A percentile compares a stretch with the other conserved stretches of the same genome.
Conservation (phyloP, 73 alveolate species). For the Loxodes magnus region DNA sequence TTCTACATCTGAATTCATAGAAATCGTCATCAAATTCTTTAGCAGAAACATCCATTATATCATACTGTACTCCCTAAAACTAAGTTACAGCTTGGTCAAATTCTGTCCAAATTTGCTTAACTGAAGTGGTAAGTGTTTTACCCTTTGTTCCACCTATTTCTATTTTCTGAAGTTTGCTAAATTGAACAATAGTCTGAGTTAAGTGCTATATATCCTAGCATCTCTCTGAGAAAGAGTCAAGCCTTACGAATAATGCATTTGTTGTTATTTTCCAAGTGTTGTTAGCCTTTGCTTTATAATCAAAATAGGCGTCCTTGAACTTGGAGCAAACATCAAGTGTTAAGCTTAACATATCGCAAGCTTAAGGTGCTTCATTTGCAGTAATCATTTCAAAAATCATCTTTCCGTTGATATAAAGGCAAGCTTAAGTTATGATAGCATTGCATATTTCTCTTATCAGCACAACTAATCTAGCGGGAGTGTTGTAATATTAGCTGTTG, state of each 20-base stretch:
- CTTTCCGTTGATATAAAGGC: constrained; percentile 85
- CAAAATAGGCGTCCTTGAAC: constrained; percentile 93
- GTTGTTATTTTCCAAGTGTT: constrained; percentile 96
- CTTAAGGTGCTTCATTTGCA: constrained; percentile 95
- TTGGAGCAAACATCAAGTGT: constrained; percentile 89
- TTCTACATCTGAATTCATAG: constrained; percentile 88
- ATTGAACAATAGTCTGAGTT: constrained; percentile 93
- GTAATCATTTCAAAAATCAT: constrained; percentile 89
- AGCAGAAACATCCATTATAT: constrained; percentile 97
- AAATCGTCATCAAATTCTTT: constrained; percentile 96
- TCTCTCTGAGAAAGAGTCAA: constrained; percentile 99
- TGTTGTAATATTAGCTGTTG: constrained; percentile 85
- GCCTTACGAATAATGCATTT: constrained; percentile 97
- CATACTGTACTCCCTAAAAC: constrained; percentile 88
- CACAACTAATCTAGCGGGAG: constrained; percentile 93
- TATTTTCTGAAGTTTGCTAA: constrained; percentile 92
- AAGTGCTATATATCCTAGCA: constrained; percentile 98
- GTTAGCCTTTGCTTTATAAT: constrained; percentile 81
- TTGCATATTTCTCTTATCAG: constrained; percentile 94
- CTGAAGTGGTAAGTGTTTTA: constrained; percentile 93
- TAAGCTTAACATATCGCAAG: constrained; percentile 79
- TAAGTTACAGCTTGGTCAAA: constrained; percentile 91
- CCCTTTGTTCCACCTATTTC: constrained; percentile 99
- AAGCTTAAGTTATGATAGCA: constrained; percentile 95
- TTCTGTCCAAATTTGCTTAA: constrained; percentile 88